Conservation (phyloP, 2,329 filamentous ascomycete genomes). For the Epichloe hybrida region DNA sequence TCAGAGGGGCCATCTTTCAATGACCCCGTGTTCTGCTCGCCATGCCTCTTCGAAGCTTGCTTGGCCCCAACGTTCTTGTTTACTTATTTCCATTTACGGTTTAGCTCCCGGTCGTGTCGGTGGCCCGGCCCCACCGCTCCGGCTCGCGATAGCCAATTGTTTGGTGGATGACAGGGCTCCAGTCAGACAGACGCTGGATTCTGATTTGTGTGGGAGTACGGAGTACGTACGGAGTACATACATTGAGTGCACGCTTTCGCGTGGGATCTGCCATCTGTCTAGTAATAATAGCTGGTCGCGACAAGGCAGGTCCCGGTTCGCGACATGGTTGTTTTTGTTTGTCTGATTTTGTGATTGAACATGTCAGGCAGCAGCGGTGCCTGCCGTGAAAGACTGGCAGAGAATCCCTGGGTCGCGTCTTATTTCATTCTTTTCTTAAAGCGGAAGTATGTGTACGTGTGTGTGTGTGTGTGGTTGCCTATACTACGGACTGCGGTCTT, state of each 20-base stretch:
- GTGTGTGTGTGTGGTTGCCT: not conserved
- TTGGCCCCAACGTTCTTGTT: conserved; percentile 21
- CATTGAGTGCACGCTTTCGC: not conserved
- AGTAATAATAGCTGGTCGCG: not conserved
- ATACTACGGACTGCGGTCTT: not conserved
- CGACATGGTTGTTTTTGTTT: not conserved
- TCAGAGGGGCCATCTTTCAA: not conserved
- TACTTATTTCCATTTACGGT: conserved; percentile 29
- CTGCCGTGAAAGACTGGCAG: not conserved
- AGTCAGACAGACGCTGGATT: not conserved
- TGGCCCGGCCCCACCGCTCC: conserved; percentile 12
- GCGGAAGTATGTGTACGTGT: too few relatives aligned
- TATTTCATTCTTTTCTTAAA: too few relatives aligned
- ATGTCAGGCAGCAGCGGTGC: too few relatives aligned
- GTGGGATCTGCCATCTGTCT: too few relatives aligned
- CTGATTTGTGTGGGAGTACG: not conserved
- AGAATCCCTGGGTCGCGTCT: not conserved
- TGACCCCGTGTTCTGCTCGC: not conserved
- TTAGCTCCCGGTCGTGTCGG: conserved; percentile 18
- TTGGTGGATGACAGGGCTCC: conserved; percentile 3
- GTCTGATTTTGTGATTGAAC: too few relatives aligned
- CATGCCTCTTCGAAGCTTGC: not conserved
- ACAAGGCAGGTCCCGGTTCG: not conserved
- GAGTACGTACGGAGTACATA: not conserved
- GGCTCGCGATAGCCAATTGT: conserved; percentile 16